Percentiles rank a stretch among this genome's conserved stretches.
phyloP scores from a whole-genome alignment of 176 grass and related monocot genomes.

The Melocanna baccifera region DNA sequence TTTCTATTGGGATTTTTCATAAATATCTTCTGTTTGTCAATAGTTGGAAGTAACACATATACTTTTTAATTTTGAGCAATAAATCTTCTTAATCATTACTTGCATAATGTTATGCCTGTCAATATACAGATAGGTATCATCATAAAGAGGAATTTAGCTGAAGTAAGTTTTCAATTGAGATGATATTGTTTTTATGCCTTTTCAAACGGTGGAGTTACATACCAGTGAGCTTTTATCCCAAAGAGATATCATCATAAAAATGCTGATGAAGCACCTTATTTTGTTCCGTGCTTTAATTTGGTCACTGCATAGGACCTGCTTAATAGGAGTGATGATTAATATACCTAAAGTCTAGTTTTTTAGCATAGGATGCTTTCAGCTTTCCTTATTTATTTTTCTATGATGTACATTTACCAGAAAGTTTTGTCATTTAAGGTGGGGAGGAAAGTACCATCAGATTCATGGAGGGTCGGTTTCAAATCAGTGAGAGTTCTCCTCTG shows the following conservation, averaged over 20 bases:
- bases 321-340: constrained; percentile 14
- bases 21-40: constrained; percentile 2
- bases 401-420: constrained; percentile 9
- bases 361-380: neutral
- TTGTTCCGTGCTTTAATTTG: constrained; percentile 12
- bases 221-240: neutral
- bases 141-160: constrained; percentile 2
- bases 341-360: neutral
- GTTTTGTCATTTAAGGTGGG: constrained; percentile 50
- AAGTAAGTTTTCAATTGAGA: neutral
- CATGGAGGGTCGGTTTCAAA: constrained; percentile 70
- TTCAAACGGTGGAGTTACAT: neutral
- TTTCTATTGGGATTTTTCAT: constrained; percentile 7
- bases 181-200: neutral
- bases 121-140: neutral
- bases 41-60: neutral
- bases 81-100: constrained; percentile 6
- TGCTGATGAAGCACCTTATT: constrained; percentile 5
- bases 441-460: constrained; percentile 94
- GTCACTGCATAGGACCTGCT: neutral
- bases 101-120: neutral
- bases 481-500: constrained; percentile 65
- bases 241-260: neutral
- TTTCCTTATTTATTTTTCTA: constrained; percentile 19
- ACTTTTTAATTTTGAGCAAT: neutral